These are phyloP conservation scores for Stagonosporopsis chrysanthemi DNA, from an alignment of 2,329 filamentous ascomycete species.

Conservation along the genomic window DNA sequence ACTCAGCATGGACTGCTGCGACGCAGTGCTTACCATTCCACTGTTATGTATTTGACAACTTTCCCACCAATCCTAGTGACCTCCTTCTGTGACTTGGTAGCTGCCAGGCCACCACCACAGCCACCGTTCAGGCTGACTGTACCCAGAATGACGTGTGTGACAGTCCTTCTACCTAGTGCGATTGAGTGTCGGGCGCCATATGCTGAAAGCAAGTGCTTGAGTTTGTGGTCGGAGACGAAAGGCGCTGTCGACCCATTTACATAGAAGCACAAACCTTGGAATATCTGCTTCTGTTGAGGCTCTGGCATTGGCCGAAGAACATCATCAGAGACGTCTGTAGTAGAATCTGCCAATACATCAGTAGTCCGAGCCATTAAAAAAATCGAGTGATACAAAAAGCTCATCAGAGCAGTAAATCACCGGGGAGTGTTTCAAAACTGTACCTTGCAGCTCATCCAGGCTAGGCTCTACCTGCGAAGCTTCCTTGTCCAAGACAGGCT, in stretches of 20 bases:
- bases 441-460: conserved; percentile 12
- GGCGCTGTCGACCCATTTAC: conserved; percentile 89
- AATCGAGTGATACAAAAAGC: neutral
- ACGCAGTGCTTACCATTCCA: conserved; percentile 69
- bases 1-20: neutral
- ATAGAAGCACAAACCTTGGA: conserved; percentile 77
- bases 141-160: conserved; percentile 88
- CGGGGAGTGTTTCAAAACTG: neutral
- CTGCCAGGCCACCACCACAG: conserved; percentile 77
- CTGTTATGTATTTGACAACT: conserved; percentile 78
- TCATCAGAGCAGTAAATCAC: neutral
- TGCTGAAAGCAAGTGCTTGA: conserved; percentile 77
- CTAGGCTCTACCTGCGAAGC: neutral
- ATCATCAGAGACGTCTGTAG: neutral
- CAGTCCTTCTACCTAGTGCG: conserved; percentile 72
- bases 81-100: conserved; percentile 82
- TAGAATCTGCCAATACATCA: conserved; percentile 4
- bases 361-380: neutral
- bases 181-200: conserved; percentile 78
- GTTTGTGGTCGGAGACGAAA: conserved; percentile 80
- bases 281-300: conserved; percentile 59
- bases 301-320: conserved; percentile 7
- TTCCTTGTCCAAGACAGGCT: conserved; percentile 14
- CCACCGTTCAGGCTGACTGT: conserved; percentile 51
- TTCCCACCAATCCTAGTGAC: conserved; percentile 71